Percentiles rank a stretch among this genome's conserved stretches.
These are phyloP conservation scores for Ophiorrhiza pumila DNA, from an alignment of 257 asterid genomes.

Conservation along the genomic window DNA sequence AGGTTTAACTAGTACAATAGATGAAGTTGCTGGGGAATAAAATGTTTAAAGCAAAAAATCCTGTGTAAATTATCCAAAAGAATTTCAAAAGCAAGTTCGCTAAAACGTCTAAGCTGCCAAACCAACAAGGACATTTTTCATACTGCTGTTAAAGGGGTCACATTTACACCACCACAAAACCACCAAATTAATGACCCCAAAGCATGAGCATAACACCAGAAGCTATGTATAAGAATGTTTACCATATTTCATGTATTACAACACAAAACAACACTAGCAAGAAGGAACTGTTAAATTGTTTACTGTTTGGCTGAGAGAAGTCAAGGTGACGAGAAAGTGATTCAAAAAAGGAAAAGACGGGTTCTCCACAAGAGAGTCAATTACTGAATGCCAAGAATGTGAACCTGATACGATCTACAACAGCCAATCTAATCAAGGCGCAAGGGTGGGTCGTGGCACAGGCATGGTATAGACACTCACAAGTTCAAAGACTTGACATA, in stretches of 20 bases:
- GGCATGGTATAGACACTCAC: neutral
- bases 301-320: neutral
- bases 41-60: neutral
- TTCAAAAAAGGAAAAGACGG: neutral
- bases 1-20: neutral
- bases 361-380: neutral
- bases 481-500: neutral
- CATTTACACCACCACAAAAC: neutral
- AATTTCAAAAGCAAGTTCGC: slow-evolving; percentile 1
- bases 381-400: neutral
- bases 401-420: too few relatives aligned
- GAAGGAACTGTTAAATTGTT: neutral
- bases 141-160: neutral
- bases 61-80: neutral
- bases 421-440: neutral
- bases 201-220: neutral
- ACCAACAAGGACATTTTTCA: neutral
- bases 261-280: neutral
- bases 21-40: neutral
- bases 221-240: neutral
- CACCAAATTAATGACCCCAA: neutral
- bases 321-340: neutral
- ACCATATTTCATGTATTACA: neutral
- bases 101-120: neutral
- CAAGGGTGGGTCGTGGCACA: too few relatives aligned